phyloP scores from a whole-genome alignment of 495 filamentous ascomycete species.

The Barbatosphaeria neglecta region DNA sequence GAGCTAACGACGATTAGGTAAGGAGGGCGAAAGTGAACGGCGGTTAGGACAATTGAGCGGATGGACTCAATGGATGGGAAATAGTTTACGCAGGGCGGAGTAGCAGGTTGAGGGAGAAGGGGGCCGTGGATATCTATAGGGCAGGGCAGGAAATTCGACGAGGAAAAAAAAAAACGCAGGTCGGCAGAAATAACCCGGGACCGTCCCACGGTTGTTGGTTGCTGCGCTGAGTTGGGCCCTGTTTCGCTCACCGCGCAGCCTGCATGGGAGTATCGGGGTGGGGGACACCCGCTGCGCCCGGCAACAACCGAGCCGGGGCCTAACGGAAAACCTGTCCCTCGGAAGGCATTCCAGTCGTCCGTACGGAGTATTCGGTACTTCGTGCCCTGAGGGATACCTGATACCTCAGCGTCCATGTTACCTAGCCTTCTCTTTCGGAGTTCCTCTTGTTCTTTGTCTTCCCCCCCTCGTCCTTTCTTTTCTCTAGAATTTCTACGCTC shows the following conservation, averaged over 20 bases:
- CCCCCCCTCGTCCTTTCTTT: too few relatives aligned
- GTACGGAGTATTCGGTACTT: too few relatives aligned
- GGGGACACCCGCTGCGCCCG: not conserved
- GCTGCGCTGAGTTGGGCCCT: not conserved
- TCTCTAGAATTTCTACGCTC: too few relatives aligned
- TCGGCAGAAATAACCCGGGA: slow-evolving; percentile 11
- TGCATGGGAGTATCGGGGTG: not conserved
- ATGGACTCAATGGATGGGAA: slow-evolving; percentile 8
- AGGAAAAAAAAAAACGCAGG: slow-evolving; percentile 21
- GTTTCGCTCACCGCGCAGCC: not conserved
- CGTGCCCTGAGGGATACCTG: too few relatives aligned
- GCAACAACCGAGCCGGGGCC: not conserved
- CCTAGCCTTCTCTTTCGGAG: too few relatives aligned
- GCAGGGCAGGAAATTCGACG: slow-evolving; percentile 9
- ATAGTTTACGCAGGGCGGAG: slow-evolving; percentile 3
- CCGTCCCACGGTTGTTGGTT: too few relatives aligned
- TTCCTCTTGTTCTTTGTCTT: too few relatives aligned
- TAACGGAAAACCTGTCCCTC: not conserved
- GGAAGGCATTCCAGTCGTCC: too few relatives aligned
- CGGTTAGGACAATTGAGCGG: slow-evolving; percentile 1
- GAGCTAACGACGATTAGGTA: slow-evolving; percentile 3
- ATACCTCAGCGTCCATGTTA: too few relatives aligned
- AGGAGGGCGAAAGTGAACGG: not conserved
- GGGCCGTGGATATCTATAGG: slow-evolving; percentile 2
- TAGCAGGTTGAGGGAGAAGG: slow-evolving; percentile 6